Evolutionary conservation across 306 rosid genomes (phyloP), one percentile per base, ranked within the genome.

Genomic region (Medicago lupulina): DNA sequence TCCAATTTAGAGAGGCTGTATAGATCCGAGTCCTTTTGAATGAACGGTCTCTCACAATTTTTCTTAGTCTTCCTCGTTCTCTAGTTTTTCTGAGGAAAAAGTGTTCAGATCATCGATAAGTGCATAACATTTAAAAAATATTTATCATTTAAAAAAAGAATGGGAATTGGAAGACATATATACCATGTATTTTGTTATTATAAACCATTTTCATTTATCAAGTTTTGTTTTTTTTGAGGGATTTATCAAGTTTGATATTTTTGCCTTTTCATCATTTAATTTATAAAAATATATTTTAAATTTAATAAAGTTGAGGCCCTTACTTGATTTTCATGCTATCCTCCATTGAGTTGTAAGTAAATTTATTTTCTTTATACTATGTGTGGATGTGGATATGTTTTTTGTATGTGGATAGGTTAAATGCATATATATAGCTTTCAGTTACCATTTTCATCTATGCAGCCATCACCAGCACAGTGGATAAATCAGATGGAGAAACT

Each of bases 401-500:
- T 34, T 34, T 34, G 38, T 5, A 4, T 34, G 38, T 34, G 61
- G 41, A 71, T 25, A 64, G 53, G 76, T 41, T 66, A 41, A 76
- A 83, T 40, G 40, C 54, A 67, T 67, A 55, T 62, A 60, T 65
- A 60, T 67, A 53, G 21, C 78, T 71, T 70, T 46, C 31, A 71
- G 71, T 23, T 74, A 49, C 53, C 60, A 8, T 47, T 60, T 62
- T 36, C 19, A 54, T 81, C 18, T 72, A 39, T 79, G 81, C 90
- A 88, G 95, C 87, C 66, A 75, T 79, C 55, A 84, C 83, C 65
- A 85, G 79, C 86, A 70, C 85, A 43, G 71, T 77, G 66, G 90
- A 83, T 43, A 76, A 73, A 57, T 72, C 88, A 65, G 90, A 83
- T 78, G 91, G 71, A 73, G 89, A 81, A 60, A 66, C 60, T 79